A percentile compares a stretch with the other conserved stretches of the same genome.
Evolutionary conservation across 495 filamentous ascomycete species (phyloP).

Genomic region (Stereocaulon alpinum): DNA sequence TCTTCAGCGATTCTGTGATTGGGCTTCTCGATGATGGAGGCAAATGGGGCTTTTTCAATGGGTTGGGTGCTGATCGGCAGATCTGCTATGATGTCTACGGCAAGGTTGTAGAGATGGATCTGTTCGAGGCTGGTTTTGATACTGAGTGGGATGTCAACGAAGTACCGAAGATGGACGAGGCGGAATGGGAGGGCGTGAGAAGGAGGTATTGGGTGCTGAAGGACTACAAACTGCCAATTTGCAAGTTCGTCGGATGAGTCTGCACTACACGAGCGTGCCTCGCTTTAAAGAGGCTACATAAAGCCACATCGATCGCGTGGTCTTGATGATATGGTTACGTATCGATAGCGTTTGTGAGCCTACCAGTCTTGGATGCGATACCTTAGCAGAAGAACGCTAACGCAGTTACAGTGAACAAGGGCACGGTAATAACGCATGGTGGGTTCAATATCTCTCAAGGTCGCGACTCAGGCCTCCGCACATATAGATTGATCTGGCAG

Average conservation of each 20-base stretch:
- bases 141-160: constrained; percentile 71
- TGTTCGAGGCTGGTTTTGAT: constrained; percentile 85
- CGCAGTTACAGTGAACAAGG: too few relatives aligned
- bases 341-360: too few relatives aligned
- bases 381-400: too few relatives aligned
- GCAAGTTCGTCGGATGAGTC: constrained; percentile 17
- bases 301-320: too few relatives aligned
- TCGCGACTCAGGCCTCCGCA: too few relatives aligned
- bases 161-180: constrained; percentile 50
- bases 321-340: too few relatives aligned
- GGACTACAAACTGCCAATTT: constrained; percentile 56
- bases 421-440: too few relatives aligned
- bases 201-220: constrained; percentile 81
- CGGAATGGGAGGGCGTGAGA: constrained; percentile 74
- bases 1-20: constrained; percentile 82
- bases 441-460: too few relatives aligned
- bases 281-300: too few relatives aligned
- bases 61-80: constrained; percentile 61
- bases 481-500: too few relatives aligned
- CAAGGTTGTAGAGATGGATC: constrained; percentile 84
- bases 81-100: constrained; percentile 60
- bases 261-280: too few relatives aligned
- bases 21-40: constrained; percentile 53
- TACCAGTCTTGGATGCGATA: too few relatives aligned
- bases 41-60: constrained; percentile 89